Conservation (phyloP, 441 rosid species). For the Populus tomentosa region DNA sequence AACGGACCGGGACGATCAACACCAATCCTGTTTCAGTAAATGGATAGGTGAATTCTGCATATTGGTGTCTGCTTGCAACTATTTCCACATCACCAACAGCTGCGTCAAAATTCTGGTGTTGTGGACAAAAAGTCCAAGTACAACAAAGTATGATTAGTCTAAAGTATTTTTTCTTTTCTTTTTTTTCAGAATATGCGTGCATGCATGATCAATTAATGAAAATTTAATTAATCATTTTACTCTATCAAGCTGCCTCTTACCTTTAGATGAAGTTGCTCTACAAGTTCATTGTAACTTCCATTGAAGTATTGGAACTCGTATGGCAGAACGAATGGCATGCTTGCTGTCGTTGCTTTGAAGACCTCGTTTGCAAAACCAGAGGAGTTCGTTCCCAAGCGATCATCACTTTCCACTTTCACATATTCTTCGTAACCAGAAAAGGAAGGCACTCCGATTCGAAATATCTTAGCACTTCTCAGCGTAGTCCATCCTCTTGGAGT, state of each 20-base stretch:
- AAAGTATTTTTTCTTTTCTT: too few species aligned
- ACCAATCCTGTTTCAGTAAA: slow-evolving; percentile 21
- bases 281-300: slow-evolving; percentile 6
- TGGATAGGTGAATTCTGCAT: slow-evolving; percentile 26
- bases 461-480: too few species aligned
- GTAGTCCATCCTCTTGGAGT: slow-evolving; percentile 21
- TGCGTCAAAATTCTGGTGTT: slow-evolving; percentile 12
- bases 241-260: slow-evolving; percentile 1
- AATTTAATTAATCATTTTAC: too few species aligned
- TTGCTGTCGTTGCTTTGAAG: slow-evolving; percentile 1
- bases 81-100: slow-evolving; percentile 22
- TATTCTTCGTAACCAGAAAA: background rate
- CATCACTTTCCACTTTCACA: background rate
- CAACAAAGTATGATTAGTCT: background rate
- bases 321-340: slow-evolving; percentile 13
- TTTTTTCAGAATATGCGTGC: too few species aligned
- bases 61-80: slow-evolving; percentile 1
- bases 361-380: slow-evolving; percentile 17
- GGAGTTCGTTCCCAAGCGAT: background rate
- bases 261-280: slow-evolving; percentile 15
- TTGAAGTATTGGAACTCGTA: background rate
- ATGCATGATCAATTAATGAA: too few species aligned
- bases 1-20: slow-evolving; percentile 14
- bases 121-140: background rate
- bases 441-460: slow-evolving; percentile 21